Evolutionary conservation across 805 yeast genomes (phyloP).

Genomic region (Candida arabinofermentans): DNA sequence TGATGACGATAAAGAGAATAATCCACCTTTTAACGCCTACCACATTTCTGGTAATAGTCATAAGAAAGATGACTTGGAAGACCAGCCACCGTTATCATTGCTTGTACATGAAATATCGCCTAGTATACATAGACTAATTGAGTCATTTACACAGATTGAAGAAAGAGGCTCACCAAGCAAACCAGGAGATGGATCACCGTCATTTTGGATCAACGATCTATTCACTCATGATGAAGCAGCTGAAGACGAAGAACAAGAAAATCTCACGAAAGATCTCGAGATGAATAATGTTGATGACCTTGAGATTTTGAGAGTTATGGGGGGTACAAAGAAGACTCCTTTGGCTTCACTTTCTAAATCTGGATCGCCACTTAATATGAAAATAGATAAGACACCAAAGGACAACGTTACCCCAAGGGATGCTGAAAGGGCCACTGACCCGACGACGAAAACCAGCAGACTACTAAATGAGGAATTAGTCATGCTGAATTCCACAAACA

Average conservation of each 20-base stretch:
- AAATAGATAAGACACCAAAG: slow-evolving; percentile 29
- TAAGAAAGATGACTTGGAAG: slow-evolving; percentile 2
- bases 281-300: slow-evolving; percentile 14
- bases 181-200: slow-evolving; percentile 11
- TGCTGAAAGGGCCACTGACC: no score
- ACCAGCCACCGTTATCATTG: slow-evolving; percentile 17
- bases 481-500: no score
- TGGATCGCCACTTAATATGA: slow-evolving; percentile 14
- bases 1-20: slow-evolving; percentile 35
- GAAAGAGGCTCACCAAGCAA: slow-evolving; percentile 27
- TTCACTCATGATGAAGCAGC: slow-evolving; percentile 27
- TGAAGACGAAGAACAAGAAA: slow-evolving; percentile 9
- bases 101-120: slow-evolving; percentile 31
- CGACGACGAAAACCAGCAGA: no score
- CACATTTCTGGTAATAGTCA: slow-evolving; percentile 1
- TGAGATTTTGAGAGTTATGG: slow-evolving; percentile 23
- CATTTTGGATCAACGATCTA: slow-evolving; percentile 29
- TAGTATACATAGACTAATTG: slow-evolving; percentile 30
- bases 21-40: slow-evolving; percentile 9
- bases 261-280: background rate
- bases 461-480: no score
- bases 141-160: slow-evolving; percentile 26
- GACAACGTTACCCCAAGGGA: slow-evolving; percentile 22
- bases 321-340: background rate
- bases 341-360: slow-evolving; percentile 7